phyloP scores from a whole-genome alignment of 306 rosid species.

The Malus asiatica region DNA sequence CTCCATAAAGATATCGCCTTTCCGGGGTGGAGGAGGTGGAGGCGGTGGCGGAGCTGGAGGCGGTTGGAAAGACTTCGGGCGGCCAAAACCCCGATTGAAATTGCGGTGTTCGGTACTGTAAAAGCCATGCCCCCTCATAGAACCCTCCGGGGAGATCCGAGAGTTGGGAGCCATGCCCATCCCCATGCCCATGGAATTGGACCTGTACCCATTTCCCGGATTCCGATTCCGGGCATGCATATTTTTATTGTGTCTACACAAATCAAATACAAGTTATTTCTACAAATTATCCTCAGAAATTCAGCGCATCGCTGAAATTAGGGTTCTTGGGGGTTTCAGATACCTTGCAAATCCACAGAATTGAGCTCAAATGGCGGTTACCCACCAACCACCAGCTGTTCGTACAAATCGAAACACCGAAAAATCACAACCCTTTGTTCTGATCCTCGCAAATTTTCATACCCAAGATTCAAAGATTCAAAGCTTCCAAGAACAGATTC shows the following conservation, averaged over 20 bases:
- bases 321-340: background rate
- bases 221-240: conserved; percentile 45
- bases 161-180: conserved; percentile 26
- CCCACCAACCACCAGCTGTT: background rate
- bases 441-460: background rate
- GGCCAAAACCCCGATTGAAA: conserved; percentile 39
- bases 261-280: background rate
- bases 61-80: conserved; percentile 32
- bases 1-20: conserved; percentile 62
- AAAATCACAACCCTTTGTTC: background rate
- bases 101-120: conserved; percentile 27
- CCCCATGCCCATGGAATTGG: conserved; percentile 33
- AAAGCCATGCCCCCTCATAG: conserved; percentile 27
- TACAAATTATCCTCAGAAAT: background rate
- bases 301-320: background rate
- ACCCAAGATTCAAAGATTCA: background rate
- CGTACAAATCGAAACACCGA: background rate
- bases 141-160: conserved; percentile 40
- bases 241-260: background rate
- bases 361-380: background rate
- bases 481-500: background rate
- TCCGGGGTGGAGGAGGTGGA: conserved; percentile 21
- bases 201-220: conserved; percentile 59
- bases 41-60: conserved; percentile 7
- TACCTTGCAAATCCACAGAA: background rate